Evolutionary conservation across 2,329 filamentous ascomycete genomes (phyloP).

Genomic region (Beauveria caledonica): DNA sequence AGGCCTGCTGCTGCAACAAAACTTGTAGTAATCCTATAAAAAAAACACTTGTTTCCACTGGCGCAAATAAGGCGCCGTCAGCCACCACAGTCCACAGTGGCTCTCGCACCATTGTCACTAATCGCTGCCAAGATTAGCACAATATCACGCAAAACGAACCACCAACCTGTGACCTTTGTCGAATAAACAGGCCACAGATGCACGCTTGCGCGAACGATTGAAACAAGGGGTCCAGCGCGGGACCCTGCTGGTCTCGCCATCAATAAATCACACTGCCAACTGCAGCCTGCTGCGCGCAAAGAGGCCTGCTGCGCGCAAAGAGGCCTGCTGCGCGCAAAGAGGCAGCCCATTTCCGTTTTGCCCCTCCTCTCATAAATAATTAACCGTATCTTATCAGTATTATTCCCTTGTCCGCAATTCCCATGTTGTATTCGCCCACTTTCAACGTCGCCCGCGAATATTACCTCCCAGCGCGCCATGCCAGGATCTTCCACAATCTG

Average conservation of each 20-base stretch:
- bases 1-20: background rate
- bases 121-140: slow-evolving; percentile 1
- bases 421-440: background rate
- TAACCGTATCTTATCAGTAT: background rate
- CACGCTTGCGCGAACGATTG: background rate
- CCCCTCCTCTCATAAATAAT: background rate
- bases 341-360: background rate
- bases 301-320: background rate
- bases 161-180: background rate
- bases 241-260: background rate
- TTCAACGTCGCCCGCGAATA: background rate
- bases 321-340: background rate
- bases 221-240: background rate
- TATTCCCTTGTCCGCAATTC: background rate
- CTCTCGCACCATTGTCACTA: background rate
- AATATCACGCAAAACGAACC: background rate
- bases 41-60: background rate
- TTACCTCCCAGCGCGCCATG: background rate
- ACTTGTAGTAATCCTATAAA: no score
- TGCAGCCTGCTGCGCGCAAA: background rate
- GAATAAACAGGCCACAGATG: background rate
- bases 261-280: no score
- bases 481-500: background rate
- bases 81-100: background rate
- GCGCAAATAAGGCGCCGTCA: background rate